These are phyloP conservation scores for Neurospora pannonica DNA, from an alignment of 495 filamentous ascomycete genomes.

Conservation along the genomic window DNA sequence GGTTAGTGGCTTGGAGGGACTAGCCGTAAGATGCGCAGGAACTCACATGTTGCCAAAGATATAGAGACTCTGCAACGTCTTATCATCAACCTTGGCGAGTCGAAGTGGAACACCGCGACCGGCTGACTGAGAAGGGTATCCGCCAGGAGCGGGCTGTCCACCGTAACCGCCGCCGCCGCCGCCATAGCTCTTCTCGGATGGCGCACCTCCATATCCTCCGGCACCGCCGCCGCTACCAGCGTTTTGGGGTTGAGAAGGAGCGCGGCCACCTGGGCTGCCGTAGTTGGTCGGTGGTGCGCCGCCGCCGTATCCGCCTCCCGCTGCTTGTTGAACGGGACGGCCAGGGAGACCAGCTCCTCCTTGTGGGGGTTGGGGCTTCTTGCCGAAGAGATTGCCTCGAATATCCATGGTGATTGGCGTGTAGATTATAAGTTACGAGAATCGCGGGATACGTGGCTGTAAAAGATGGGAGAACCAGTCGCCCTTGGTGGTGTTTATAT, in stretches of 20 bases:
- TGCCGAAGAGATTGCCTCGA: conserved; percentile 32
- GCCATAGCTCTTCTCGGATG: not conserved
- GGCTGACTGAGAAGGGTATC: conserved; percentile 5
- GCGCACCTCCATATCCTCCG: not conserved
- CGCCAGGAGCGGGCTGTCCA: not conserved
- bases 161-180: conserved; percentile 11
- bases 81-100: conserved; percentile 33
- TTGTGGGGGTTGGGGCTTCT: conserved; percentile 14
- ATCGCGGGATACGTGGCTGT: not conserved
- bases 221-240: conserved; percentile 3
- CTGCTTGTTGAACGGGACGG: conserved; percentile 18
- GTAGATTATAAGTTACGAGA: not conserved
- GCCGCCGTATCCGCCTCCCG: conserved; percentile 10
- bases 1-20: not conserved
- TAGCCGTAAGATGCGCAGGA: not conserved
- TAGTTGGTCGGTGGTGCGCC: conserved; percentile 10
- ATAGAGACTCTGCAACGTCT: conserved; percentile 29
- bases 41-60: conserved; percentile 34
- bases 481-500: not conserved
- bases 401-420: conserved; percentile 22
- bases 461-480: not conserved
- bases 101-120: conserved; percentile 16
- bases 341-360: conserved; percentile 18
- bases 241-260: conserved; percentile 5
- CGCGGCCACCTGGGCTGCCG: conserved; percentile 8